Percentiles rank a stretch among this genome's conserved stretches.
Conservation (phyloP, 2,329 filamentous ascomycete species). For the Fusarium chaquense region DNA sequence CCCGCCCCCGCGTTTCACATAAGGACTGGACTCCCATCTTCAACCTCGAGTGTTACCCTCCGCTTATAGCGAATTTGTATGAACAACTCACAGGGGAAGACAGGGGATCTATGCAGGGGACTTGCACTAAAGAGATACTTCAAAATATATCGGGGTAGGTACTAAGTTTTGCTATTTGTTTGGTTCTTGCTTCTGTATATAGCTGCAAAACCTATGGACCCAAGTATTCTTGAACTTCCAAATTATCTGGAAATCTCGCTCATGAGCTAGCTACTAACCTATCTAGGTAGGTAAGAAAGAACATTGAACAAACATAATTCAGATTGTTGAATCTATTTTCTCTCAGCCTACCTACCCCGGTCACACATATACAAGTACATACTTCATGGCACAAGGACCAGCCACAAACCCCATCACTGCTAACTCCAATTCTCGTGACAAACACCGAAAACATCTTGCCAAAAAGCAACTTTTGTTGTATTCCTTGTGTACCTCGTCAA, state of each 20-base stretch:
- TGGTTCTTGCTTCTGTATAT: neutral
- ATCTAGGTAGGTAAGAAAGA: neutral
- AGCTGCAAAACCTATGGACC: neutral
- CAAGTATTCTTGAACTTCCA: neutral
- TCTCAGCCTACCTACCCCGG: neutral
- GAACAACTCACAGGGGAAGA: neutral
- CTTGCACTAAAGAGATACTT: too few species aligned
- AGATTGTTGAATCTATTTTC: neutral
- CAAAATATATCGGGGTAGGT: too few species aligned
- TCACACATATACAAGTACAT: neutral
- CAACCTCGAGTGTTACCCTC: slow-evolving; percentile 4
- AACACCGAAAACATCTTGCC: slow-evolving; percentile 5
- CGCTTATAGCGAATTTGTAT: neutral
- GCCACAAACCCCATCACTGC: slow-evolving; percentile 11
- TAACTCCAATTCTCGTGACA: neutral
- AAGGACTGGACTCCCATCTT: slow-evolving; percentile 13
- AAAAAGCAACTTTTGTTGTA: slow-evolving; percentile 43
- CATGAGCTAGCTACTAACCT: neutral
- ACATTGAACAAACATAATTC: neutral
- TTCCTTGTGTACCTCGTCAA: slow-evolving; percentile 39
- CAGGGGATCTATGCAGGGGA: too few species aligned
- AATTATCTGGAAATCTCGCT: neutral
- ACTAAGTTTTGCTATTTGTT: neutral
- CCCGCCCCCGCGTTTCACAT: slow-evolving; percentile 39
- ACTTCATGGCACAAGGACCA: neutral